Evolutionary conservation across 192 early-diverging fungal species (phyloP).

Genomic region (Fimicolochytrium jonesii): DNA sequence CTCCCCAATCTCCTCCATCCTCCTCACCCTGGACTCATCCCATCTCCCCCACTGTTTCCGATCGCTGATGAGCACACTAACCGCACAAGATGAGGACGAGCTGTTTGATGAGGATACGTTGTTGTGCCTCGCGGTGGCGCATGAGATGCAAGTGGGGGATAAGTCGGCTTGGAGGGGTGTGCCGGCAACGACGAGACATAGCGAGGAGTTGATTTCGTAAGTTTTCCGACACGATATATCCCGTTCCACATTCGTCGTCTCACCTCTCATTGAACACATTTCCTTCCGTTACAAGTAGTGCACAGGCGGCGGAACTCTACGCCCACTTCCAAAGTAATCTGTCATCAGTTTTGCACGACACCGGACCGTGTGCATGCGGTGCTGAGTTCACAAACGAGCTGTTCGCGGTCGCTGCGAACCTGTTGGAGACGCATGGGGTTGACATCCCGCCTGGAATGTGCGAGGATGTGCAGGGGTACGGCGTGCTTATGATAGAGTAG

Average conservation of each 20-base stretch:
- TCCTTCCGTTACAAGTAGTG: slow-evolving; percentile 6
- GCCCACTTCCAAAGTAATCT: slow-evolving; percentile 9
- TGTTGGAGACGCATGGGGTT: slow-evolving; percentile 24
- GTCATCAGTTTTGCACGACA: neutral
- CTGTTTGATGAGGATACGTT: slow-evolving; percentile 34
- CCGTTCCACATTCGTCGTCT: no score
- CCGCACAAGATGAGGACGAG: neutral
- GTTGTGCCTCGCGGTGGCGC: slow-evolving; percentile 22
- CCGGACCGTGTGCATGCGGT: neutral
- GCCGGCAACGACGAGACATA: neutral
- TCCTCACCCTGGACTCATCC: neutral
- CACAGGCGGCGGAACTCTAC: no score
- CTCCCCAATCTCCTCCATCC: neutral
- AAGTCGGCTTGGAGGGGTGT: neutral
- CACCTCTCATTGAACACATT: slow-evolving; percentile 21
- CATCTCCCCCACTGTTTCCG: neutral
- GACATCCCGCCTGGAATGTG: slow-evolving; percentile 4
- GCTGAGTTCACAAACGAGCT: neutral
- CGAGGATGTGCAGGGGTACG: neutral
- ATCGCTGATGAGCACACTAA: neutral
- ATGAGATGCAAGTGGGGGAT: slow-evolving; percentile 10
- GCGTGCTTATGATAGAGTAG: slow-evolving; percentile 1
- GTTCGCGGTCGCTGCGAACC: slow-evolving; percentile 27
- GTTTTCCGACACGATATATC: neutral
- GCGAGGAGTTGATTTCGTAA: neutral